Conservation (phyloP, 108 stramenopile species). For the Conticribra weissflogii region DNA sequence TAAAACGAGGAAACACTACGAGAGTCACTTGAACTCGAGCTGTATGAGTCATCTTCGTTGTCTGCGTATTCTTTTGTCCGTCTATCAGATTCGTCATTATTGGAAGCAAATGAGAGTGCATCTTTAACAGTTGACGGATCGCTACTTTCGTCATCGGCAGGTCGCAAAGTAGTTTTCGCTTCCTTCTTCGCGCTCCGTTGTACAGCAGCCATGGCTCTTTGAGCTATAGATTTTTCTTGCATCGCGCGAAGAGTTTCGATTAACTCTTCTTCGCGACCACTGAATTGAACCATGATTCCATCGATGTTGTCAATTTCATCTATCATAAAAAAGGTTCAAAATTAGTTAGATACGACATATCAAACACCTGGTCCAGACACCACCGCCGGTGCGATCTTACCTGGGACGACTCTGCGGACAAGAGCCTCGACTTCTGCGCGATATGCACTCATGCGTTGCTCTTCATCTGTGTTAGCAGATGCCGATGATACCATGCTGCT, state of each 20-base stretch:
- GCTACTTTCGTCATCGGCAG: slow-evolving; percentile 6
- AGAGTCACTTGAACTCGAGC: slow-evolving; percentile 1
- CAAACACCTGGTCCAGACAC: too few species aligned
- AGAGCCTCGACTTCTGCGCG: slow-evolving; percentile 80
- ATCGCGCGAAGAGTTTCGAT: slow-evolving; percentile 84
- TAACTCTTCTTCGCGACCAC: slow-evolving; percentile 88
- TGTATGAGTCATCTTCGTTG: slow-evolving; percentile 10
- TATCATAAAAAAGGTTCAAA: neutral
- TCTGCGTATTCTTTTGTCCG: slow-evolving; percentile 30
- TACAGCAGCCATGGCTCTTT: slow-evolving; percentile 69
- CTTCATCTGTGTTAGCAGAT: slow-evolving; percentile 15
- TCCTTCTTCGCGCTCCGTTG: slow-evolving; percentile 82
- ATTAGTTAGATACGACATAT: too few species aligned
- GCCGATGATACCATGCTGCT: slow-evolving; percentile 28
- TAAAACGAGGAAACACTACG: neutral
- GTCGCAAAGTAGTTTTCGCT: slow-evolving; percentile 36
- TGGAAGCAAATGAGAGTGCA: neutral
- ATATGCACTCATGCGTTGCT: slow-evolving; percentile 33
- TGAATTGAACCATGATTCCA: slow-evolving; percentile 88
- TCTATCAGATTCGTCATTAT: slow-evolving; percentile 8
- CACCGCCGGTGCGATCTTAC: too few species aligned
- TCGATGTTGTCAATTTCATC: slow-evolving; percentile 90
- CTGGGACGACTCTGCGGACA: slow-evolving; percentile 76
- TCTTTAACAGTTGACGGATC: slow-evolving; percentile 3
- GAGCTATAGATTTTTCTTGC: slow-evolving; percentile 83